Evolutionary conservation across 257 asterid genomes (phyloP).

Genomic region (Perilla frutescens): DNA sequence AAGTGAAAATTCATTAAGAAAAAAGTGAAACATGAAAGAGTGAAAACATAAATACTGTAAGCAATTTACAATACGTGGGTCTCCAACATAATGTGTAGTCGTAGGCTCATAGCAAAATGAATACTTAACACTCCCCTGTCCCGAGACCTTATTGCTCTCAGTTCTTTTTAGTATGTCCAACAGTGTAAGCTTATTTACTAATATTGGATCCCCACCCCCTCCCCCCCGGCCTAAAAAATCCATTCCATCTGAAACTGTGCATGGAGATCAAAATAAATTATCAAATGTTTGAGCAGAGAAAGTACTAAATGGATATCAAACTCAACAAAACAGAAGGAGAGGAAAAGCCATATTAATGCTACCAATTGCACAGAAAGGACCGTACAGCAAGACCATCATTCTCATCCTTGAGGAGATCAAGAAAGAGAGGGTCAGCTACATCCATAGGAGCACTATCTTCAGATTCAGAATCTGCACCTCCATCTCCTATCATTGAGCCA

Average conservation of each 20-base stretch:
- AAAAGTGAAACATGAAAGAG: slow-evolving; percentile 4
- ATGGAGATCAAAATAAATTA: not conserved
- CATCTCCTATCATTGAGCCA: slow-evolving; percentile 93
- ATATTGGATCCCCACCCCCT: not conserved
- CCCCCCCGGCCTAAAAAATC: not conserved
- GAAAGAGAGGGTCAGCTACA: slow-evolving; percentile 80
- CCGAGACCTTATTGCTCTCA: slow-evolving; percentile 9
- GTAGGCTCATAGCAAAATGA: slow-evolving; percentile 8
- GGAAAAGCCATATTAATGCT: slow-evolving; percentile 27
- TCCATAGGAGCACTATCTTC: slow-evolving; percentile 82
- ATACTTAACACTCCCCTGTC: not conserved
- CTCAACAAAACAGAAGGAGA: slow-evolving; percentile 21
- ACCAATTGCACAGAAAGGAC: slow-evolving; percentile 43
- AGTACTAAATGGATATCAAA: slow-evolving; percentile 4
- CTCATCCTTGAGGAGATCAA: slow-evolving; percentile 97
- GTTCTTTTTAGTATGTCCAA: not conserved
- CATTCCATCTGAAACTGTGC: not conserved
- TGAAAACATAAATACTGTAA: slow-evolving; percentile 17
- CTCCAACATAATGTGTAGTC: slow-evolving; percentile 14
- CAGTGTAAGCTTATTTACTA: not conserved
- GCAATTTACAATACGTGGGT: not conserved
- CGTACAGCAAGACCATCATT: slow-evolving; percentile 97
- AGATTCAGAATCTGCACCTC: slow-evolving; percentile 92
- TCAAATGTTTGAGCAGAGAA: not conserved
- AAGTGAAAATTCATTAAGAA: slow-evolving; percentile 2